A percentile compares a stretch with the other conserved stretches of the same genome.
Conservation (phyloP, 2,329 filamentous ascomycete species). For the Fusarium oligoseptatum region DNA sequence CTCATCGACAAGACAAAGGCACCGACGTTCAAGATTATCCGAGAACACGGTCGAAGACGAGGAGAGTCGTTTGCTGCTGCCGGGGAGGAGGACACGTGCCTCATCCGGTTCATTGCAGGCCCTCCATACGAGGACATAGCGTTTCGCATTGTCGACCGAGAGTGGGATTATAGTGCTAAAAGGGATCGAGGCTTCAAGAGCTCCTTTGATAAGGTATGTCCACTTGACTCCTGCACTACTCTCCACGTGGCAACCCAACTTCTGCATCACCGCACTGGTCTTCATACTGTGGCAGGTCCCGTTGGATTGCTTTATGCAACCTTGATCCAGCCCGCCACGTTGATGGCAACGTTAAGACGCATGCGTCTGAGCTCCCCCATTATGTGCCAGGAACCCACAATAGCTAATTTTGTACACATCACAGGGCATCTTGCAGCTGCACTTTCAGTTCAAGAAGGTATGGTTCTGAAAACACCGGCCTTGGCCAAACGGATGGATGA, state of each 20-base stretch:
- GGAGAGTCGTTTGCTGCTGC: slow-evolving; percentile 94
- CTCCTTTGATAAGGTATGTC: slow-evolving; percentile 93
- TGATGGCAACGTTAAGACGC: slow-evolving; percentile 23
- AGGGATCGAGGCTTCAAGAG: slow-evolving; percentile 94
- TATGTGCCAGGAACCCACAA: slow-evolving; percentile 19
- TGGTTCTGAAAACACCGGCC: slow-evolving; percentile 37
- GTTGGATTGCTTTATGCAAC: slow-evolving; percentile 27
- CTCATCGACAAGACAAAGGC: slow-evolving; percentile 95
- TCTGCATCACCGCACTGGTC: slow-evolving; percentile 32
- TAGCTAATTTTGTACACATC: slow-evolving; percentile 40
- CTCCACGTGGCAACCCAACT: slow-evolving; percentile 27
- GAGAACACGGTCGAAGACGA: slow-evolving; percentile 88
- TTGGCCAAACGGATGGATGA: slow-evolving; percentile 13
- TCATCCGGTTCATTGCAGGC: slow-evolving; percentile 95
- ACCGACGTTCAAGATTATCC: slow-evolving; percentile 94
- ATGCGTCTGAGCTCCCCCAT: slow-evolving; percentile 11
- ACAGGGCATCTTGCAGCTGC: slow-evolving; percentile 92
- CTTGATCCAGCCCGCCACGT: slow-evolving; percentile 21
- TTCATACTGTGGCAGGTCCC: slow-evolving; percentile 19
- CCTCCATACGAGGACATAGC: slow-evolving; percentile 97
- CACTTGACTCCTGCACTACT: slow-evolving; percentile 15
- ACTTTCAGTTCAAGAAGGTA: slow-evolving; percentile 99
- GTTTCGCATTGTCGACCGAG: slow-evolving; percentile 96
- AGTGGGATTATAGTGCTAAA: slow-evolving; percentile 99
- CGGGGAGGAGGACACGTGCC: slow-evolving; percentile 95